phyloP scores from a whole-genome alignment of 345 rosid species.

The Passiflora organensis region DNA sequence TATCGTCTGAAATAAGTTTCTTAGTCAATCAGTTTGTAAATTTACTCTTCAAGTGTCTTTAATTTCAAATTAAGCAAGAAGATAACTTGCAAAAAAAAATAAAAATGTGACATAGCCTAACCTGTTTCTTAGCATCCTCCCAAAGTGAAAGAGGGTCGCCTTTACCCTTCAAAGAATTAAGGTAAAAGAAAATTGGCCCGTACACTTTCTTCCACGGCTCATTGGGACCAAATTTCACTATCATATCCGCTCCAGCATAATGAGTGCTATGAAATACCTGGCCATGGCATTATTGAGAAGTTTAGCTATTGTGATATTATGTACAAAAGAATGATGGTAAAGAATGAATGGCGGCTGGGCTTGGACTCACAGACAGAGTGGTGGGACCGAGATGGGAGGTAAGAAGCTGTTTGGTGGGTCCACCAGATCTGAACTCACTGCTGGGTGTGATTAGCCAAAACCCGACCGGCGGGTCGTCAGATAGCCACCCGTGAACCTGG shows the following conservation, averaged over 20 bases:
- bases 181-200: slow-evolving; percentile 21
- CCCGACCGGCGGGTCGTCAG: slow-evolving; percentile 9
- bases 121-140: slow-evolving; percentile 29
- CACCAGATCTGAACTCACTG: slow-evolving; percentile 22
- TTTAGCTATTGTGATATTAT: too few species aligned
- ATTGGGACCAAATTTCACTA: slow-evolving; percentile 2
- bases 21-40: too few species aligned
- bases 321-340: background rate
- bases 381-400: slow-evolving; percentile 29
- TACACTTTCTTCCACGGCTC: slow-evolving; percentile 30
- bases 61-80: background rate
- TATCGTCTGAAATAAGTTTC: slow-evolving; percentile 4
- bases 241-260: slow-evolving; percentile 22
- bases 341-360: background rate
- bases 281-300: background rate
- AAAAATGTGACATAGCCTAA: background rate
- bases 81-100: background rate
- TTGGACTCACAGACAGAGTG: slow-evolving; percentile 11
- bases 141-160: slow-evolving; percentile 9
- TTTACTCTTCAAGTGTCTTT: too few species aligned
- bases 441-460: slow-evolving; percentile 26
- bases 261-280: slow-evolving; percentile 29
- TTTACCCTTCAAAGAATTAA: slow-evolving; percentile 9
- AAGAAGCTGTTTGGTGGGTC: slow-evolving; percentile 23
- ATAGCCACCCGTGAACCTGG: slow-evolving; percentile 25